Evolutionary conservation across 108 stramenopile genomes (phyloP).

Genomic region (Skeletonema tropicum): DNA sequence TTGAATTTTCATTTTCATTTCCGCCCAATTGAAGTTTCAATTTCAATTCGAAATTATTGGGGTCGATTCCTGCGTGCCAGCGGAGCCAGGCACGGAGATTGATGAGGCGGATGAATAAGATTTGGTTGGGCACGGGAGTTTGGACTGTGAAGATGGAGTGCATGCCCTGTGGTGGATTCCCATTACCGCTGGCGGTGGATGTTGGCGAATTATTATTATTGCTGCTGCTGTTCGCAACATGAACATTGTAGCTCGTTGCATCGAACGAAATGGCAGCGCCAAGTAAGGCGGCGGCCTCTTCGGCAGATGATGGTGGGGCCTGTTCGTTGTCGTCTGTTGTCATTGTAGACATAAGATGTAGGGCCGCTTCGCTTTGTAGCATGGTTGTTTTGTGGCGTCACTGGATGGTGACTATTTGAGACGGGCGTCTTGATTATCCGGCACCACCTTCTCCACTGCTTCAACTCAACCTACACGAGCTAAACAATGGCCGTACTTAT

Average conservation of each 20-base stretch:
- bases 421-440: too few species aligned
- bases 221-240: not conserved
- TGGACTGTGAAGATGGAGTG: slow-evolving; percentile 75
- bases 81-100: slow-evolving; percentile 68
- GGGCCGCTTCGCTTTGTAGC: too few species aligned
- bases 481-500: too few species aligned
- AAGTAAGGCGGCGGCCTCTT: slow-evolving; percentile 83
- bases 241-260: slow-evolving; percentile 9
- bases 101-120: slow-evolving; percentile 65
- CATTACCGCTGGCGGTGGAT: not conserved
- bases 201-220: not conserved
- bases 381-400: too few species aligned
- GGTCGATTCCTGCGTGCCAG: slow-evolving; percentile 45
- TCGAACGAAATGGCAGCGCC: slow-evolving; percentile 68
- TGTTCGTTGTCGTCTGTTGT: slow-evolving; percentile 21
- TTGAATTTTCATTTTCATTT: too few species aligned
- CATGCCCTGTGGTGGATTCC: slow-evolving; percentile 76
- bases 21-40: too few species aligned
- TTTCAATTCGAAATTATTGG: too few species aligned
- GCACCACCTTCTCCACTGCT: too few species aligned
- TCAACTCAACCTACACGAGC: too few species aligned
- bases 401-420: too few species aligned
- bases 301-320: slow-evolving; percentile 71
- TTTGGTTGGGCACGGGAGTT: slow-evolving; percentile 69
- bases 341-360: too few species aligned